Conservation (phyloP, 148 eudicot genomes). For the Cornus suecica region DNA sequence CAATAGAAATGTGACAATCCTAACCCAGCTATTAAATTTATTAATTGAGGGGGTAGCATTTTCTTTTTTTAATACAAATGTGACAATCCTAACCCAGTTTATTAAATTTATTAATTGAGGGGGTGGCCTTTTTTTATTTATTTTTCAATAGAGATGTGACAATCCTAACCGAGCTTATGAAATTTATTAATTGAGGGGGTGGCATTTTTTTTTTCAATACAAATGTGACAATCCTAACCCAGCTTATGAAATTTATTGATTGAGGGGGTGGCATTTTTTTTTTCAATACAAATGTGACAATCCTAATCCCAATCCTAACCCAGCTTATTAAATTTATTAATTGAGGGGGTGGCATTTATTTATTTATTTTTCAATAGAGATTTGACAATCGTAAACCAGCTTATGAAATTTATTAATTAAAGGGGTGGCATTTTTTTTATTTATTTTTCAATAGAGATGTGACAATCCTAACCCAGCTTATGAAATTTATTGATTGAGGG, state of each 20-base stretch:
- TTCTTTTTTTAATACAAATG: not conserved
- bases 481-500: not conserved
- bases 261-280: not conserved
- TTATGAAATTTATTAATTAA: too few species aligned
- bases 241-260: not conserved
- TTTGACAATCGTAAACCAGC: not conserved
- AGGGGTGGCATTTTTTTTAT: too few species aligned
- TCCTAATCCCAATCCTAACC: too few species aligned
- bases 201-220: not conserved
- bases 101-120: too few species aligned
- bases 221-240: not conserved
- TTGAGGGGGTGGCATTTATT: not conserved
- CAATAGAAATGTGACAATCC: not conserved
- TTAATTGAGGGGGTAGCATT: not conserved
- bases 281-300: not conserved
- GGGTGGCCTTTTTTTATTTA: not conserved
- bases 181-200: not conserved
- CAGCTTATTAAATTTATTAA: not conserved
- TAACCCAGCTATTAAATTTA: not conserved
- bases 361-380: not conserved
- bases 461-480: not conserved
- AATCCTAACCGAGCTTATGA: not conserved
- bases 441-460: too few species aligned
- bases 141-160: not conserved
- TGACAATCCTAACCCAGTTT: not conserved